These are phyloP conservation scores for Trichophyton verrucosum DNA, from an alignment of 2,329 filamentous ascomycete genomes.

Conservation along the genomic window DNA sequence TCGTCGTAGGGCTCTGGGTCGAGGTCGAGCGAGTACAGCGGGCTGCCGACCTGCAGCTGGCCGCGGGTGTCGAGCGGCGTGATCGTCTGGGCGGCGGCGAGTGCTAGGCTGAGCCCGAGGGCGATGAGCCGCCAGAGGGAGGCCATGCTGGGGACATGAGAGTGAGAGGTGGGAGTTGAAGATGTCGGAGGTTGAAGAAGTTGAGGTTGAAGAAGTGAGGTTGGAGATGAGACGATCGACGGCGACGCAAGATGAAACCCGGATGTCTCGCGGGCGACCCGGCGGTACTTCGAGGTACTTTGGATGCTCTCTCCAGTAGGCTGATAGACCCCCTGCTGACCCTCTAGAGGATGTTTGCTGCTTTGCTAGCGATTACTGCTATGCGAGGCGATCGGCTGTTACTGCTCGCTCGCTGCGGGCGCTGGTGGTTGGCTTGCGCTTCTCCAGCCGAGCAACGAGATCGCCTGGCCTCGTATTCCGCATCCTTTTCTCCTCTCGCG, in stretches of 20 bases:
- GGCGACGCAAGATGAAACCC: not conserved
- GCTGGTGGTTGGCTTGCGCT: no score
- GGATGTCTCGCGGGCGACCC: not conserved
- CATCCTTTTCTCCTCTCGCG: no score
- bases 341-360: no score
- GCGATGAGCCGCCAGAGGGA: not conserved
- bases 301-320: no score
- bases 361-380: no score
- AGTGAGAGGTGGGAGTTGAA: not conserved
- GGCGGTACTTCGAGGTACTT: not conserved
- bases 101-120: slow-evolving; percentile 1
- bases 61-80: not conserved
- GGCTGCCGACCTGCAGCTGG: slow-evolving; percentile 1
- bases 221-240: not conserved
- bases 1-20: not conserved
- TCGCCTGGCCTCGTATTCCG: no score
- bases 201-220: not conserved
- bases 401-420: no score
- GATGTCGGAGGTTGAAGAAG: not conserved
- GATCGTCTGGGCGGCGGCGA: slow-evolving; percentile 4
- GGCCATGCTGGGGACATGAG: not conserved
- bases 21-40: not conserved
- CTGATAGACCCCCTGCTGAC: no score
- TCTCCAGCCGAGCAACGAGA: no score
- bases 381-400: no score